These are phyloP conservation scores for Psilocybe mexicana DNA, from an alignment of 1,284 basidiomycete genomes.

Conservation along the genomic window DNA sequence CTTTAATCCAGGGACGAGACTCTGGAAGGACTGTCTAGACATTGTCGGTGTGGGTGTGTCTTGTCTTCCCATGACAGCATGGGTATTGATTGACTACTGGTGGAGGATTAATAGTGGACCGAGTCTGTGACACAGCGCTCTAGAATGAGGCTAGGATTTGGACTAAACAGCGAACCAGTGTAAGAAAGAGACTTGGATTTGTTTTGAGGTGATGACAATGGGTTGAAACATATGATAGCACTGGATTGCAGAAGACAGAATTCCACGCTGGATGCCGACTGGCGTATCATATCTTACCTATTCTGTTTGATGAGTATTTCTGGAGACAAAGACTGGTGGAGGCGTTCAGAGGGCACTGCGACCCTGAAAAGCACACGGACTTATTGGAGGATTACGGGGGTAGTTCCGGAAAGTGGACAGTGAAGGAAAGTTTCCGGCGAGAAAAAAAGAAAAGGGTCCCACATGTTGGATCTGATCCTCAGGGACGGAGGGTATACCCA, in stretches of 20 bases:
- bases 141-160: constrained; percentile 12
- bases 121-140: constrained; percentile 14
- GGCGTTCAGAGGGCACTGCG: constrained; percentile 15
- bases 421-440: constrained; percentile 31
- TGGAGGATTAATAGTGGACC: too few species aligned
- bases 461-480: constrained; percentile 35
- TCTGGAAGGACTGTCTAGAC: constrained; percentile 15
- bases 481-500: constrained; percentile 31
- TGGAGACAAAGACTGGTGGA: constrained; percentile 6
- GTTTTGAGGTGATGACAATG: neutral
- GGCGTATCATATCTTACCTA: constrained; percentile 10
- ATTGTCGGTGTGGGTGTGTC: constrained; percentile 8
- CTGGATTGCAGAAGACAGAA: neutral
- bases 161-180: constrained; percentile 7
- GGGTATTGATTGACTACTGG: constrained; percentile 12
- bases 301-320: constrained; percentile 10
- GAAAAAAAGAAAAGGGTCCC: constrained; percentile 30
- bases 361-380: constrained; percentile 32
- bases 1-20: constrained; percentile 14
- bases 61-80: constrained; percentile 21
- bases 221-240: neutral
- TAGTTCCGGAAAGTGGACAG: constrained; percentile 34
- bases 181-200: constrained; percentile 1
- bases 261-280: constrained; percentile 12
- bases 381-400: constrained; percentile 28